Base-by-base conservation (phyloP, 2,329 filamentous ascomycete genomes). In the Colletotrichum euphorbiae region DNA sequence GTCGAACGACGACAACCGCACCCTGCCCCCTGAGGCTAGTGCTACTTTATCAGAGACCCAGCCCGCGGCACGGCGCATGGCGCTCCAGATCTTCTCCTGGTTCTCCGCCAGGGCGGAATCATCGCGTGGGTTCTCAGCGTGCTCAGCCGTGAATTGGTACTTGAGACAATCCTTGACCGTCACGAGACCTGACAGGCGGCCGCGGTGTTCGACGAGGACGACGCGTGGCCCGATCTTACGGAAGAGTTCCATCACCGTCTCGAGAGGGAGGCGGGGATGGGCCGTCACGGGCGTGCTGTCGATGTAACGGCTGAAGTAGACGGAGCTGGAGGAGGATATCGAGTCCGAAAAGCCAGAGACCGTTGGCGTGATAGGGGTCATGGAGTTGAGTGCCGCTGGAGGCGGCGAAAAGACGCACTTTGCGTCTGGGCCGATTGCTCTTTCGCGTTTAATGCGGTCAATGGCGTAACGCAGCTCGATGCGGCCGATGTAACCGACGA, bases 201-300 rank as follows among this genome's bases (percentile, higher is more conserved):
- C 96, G 67, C 93, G 91, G 76, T 97, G 91, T 78, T 99, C 96
- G 43, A 98, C 91, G 3, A 99, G 85, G 56, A 99, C 95, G 6
- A 98, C 94, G 1, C 96, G 89, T 0, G 95, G 96, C 0, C 96
- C 96, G 77, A 99, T 97, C 82, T 98, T 99, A 78, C 95, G 95
- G 84, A 99, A 99, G 11, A 99, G 85, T 76, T 99, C 96, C 94
- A 99, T 98, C 36, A 97, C 95, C 0, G 96, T 99, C 80, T 99
- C 96, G 0, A 99, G 88, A 0, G 95, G 92, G 1, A 98, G 88
- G 1, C 93, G 90, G 0, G 96, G 96, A 75, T 99, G 96, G 1
- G 94, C 94, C 0, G 94, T 92, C 2, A 99, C 88, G 0, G 96
- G 96, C 0, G 94, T 97, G 8, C 90, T 86, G 77, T 99, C 95